Conservation (phyloP, 371 early-diverging fungal genomes). For the Blakeslea trispora region DNA sequence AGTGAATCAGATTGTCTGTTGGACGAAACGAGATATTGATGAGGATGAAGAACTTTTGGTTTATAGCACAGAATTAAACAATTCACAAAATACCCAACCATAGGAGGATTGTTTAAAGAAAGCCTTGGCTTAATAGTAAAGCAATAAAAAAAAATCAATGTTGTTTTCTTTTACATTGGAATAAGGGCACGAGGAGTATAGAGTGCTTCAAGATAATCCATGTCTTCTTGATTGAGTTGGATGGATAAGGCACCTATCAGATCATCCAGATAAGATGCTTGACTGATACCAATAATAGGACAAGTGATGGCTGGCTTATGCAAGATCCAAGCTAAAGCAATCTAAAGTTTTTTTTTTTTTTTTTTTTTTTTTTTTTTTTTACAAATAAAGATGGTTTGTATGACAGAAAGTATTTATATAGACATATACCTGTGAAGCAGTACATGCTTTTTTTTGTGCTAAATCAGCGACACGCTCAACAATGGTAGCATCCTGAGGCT, state of each 20-base stretch:
- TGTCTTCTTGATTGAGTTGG: slow-evolving; percentile 40
- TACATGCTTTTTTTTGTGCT: slow-evolving; percentile 37
- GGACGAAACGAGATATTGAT: slow-evolving; percentile 68
- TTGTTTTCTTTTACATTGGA: slow-evolving; percentile 3
- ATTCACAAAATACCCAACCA: not conserved
- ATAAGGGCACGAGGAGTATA: slow-evolving; percentile 23
- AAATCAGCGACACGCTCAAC: slow-evolving; percentile 44
- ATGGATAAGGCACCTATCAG: slow-evolving; percentile 30
- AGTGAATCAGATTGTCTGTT: slow-evolving; percentile 81
- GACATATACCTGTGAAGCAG: slow-evolving; percentile 33
- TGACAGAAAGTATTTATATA: not conserved
- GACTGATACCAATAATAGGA: slow-evolving; percentile 45
- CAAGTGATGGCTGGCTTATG: slow-evolving; percentile 36
- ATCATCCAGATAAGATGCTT: slow-evolving; percentile 33
- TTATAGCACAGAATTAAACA: slow-evolving; percentile 11
- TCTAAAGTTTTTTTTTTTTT: too few relatives aligned
- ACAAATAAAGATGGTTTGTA: too few relatives aligned
- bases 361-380: too few relatives aligned
- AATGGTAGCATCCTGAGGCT: slow-evolving; percentile 20
- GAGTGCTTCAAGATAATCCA: slow-evolving; percentile 30
- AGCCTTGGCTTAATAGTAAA: too few relatives aligned
- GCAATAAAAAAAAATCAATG: too few relatives aligned
- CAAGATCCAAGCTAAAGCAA: slow-evolving; percentile 52
- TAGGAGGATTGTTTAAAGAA: too few relatives aligned
- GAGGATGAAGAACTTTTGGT: slow-evolving; percentile 82